Percentiles rank a stretch among this genome's conserved stretches.
phyloP scores from a whole-genome alignment of 2,329 filamentous ascomycete genomes.

The Aspergillus hortae region DNA sequence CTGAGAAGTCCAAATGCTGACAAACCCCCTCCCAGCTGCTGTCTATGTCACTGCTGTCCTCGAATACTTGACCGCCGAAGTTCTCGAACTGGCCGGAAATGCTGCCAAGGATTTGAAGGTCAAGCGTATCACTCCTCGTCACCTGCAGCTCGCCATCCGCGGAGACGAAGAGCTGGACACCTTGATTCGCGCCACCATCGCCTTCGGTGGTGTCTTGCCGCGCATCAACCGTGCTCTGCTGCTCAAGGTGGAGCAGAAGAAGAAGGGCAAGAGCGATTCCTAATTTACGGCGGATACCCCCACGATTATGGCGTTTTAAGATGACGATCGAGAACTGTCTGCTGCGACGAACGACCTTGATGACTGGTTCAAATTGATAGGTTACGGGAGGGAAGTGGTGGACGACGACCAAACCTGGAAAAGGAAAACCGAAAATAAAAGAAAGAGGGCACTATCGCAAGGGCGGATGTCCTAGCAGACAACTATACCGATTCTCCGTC shows the following conservation, averaged over 20 bases:
- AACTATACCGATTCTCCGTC: not conserved
- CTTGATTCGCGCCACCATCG: conserved; percentile 94
- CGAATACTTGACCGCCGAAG: conserved; percentile 96
- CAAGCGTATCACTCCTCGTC: conserved; percentile 98
- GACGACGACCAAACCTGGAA: conserved; percentile 1
- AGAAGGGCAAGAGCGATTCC: conserved; percentile 64
- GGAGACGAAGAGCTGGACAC: conserved; percentile 98
- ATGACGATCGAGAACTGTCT: conserved; percentile 19
- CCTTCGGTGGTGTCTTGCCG: conserved; percentile 94
- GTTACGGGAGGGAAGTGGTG: not conserved
- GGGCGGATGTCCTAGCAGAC: not conserved
- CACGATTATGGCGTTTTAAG: conserved; percentile 22
- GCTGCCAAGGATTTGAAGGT: conserved; percentile 99
- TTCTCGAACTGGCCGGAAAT: conserved; percentile 96
- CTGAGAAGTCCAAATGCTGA: conserved; percentile 8
- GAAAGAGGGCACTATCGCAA: conserved; percentile 1
- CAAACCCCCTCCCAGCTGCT: conserved; percentile 56
- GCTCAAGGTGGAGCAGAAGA: conserved; percentile 96
- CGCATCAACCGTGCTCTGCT: conserved; percentile 98
- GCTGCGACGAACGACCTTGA: not conserved
- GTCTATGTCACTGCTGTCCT: conserved; percentile 98
- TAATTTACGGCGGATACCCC: conserved; percentile 23
- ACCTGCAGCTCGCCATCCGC: conserved; percentile 95
- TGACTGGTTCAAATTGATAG: conserved; percentile 1
- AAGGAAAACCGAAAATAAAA: conserved; percentile 1